phyloP scores from a whole-genome alignment of 108 stramenopile genomes.

The Cyclotella sp. region DNA sequence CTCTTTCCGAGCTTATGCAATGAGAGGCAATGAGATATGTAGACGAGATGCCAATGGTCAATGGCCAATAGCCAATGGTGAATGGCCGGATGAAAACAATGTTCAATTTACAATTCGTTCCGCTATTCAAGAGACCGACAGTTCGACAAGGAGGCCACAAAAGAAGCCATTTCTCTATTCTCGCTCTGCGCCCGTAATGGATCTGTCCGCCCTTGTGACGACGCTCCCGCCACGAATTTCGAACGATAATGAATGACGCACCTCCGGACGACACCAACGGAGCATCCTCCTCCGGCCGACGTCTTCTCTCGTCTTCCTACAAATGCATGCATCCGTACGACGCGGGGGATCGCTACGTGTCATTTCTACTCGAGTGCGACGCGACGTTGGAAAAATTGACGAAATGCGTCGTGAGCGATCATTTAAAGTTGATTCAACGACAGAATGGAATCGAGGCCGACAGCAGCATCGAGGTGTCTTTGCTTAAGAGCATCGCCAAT shows the following conservation, averaged over 20 bases:
- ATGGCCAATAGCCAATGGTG: too few relatives aligned
- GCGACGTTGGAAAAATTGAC: constrained; percentile 22
- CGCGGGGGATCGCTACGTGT: constrained; percentile 45
- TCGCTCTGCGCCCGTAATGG: too few relatives aligned
- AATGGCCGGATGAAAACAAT: too few relatives aligned
- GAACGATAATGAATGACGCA: background rate
- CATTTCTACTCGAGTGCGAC: constrained; percentile 45
- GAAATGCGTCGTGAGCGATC: constrained; percentile 33
- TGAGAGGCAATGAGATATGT: too few relatives aligned
- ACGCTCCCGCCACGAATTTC: too few relatives aligned
- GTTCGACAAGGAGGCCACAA: too few relatives aligned
- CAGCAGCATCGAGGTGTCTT: background rate
- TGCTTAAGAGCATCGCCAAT: background rate
- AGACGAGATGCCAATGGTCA: too few relatives aligned
- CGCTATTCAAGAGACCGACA: too few relatives aligned
- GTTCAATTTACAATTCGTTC: too few relatives aligned
- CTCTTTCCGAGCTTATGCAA: too few relatives aligned
- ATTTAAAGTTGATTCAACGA: constrained; percentile 10
- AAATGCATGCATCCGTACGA: constrained; percentile 33
- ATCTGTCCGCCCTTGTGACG: too few relatives aligned
- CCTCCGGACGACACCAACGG: background rate
- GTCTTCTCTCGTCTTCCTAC: constrained; percentile 49
- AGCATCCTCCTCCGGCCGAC: constrained; percentile 23
- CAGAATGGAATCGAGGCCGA: background rate
- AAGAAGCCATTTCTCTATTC: too few relatives aligned